Base-by-base conservation (phyloP, 306 rosid genomes). In the Begonia fuchsioides region DNA sequence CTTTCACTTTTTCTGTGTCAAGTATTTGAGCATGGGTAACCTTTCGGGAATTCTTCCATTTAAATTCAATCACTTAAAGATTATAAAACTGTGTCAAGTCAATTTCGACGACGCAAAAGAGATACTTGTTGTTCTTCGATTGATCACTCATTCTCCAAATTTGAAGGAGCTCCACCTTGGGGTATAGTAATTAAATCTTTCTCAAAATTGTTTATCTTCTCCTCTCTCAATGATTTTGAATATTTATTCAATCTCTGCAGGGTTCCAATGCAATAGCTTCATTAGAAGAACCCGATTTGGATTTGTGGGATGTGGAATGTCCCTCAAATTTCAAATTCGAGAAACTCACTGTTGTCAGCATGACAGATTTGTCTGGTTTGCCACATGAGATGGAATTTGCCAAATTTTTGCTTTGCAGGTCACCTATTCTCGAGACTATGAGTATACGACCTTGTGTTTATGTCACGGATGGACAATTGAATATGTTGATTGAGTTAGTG, bases 61-160 rank as follows among this genome's bases (percentile, higher is more conserved):
- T 56, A 69, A 69, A 13, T 86, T 79, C 68, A 62, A 56, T 64
- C 61, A 66, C 51, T 64, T 92, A 70, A 76, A 70, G 80, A 71
- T 59, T 48, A 55, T 92, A 39, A 94, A 79, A 70, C 67, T 92
- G 72, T 53, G 68, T 72, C 87, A 82, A 79, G 98, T 92, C 57
- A 73, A 84, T 72, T 92, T 92, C 56, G 98, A 85, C 66, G 98
- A 92, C 72, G 73, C 62, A 74, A 82, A 75, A 43, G 98, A 92
- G 81, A 75, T 86, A 58, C 71, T 73, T 18, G 96, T 92, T 11
- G 77, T 85, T 72, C 86, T 92, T 69, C 78, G 62, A 57, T 65
- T 92, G 87, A 72, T 92, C 55, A 75, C 76, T 9, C 85, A 66
- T 69, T 68, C 98, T 55, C 98, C 94, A 3, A 92, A 75, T 59